Base-by-base conservation (phyloP, 331 rosid species). In the Cucumis variabilis region DNA sequence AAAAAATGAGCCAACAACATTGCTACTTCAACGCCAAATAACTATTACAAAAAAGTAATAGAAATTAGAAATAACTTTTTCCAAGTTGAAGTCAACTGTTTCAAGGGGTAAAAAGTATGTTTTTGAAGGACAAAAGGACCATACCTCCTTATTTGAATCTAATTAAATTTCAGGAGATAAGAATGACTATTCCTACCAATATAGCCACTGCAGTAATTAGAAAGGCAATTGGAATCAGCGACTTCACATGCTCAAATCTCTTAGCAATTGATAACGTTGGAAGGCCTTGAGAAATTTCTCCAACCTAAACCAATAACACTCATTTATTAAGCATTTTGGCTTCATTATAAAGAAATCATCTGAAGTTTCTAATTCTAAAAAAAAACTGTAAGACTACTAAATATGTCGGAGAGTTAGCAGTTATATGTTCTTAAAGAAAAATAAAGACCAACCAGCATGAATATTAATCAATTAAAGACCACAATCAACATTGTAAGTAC, bases 111-210 rank as follows among this genome's bases (percentile, higher is more conserved):
- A 9, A 58, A 81, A 41, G 4, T 51, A 11, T 28, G 27, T 80
- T 81, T 80, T 30, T 50, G 28, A 81, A 81, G 69, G 85, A 65
- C 51, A 58, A 41, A 55, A 87, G 58, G 9, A 37, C 21, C 37
- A 77, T 70, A 97, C 99, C 98, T 97, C 99, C 91, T 97, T 98
- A 90, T 97, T 97, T 90, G 99, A 94, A 89, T 95, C 99, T 93
- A 97, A 93, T 88, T 97, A 70, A 75, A 90, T 30, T 30, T 69
- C 53, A 73, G 82, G n/a, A 28, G 85, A 65, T 51, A 33, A 20
- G 90, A 74, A 85, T 81, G 71, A 62, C 76, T 90, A 79, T 85
- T 78, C 90, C 90, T 92, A 97, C 99, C 98, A 97, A 90, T 91
- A 97, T 97, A 70, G 99, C 99, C 55, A 97, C 99, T 69, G 98